Percentiles rank a stretch among this genome's conserved stretches.
Evolutionary conservation across 805 yeast species (phyloP).

Genomic region (Ascoidea asiatica): DNA sequence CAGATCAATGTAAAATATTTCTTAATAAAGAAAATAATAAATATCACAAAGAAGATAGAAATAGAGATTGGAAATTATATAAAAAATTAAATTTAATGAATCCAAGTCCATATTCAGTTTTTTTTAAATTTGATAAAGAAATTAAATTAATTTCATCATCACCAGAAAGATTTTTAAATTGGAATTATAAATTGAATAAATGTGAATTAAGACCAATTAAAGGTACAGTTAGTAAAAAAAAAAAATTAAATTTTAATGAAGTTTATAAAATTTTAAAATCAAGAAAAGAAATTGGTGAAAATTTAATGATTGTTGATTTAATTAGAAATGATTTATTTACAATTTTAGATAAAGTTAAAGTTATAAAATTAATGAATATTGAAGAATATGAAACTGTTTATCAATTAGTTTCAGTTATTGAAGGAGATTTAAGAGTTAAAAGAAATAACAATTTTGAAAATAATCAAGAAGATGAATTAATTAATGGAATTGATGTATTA

Average conservation of each 20-base stretch:
- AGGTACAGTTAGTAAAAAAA: slow-evolving; percentile 75
- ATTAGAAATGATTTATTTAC: slow-evolving; percentile 83
- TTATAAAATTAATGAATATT: slow-evolving; percentile 72
- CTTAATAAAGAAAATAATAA: slow-evolving; percentile 24
- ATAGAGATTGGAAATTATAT: slow-evolving; percentile 69
- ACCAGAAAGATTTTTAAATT: slow-evolving; percentile 84
- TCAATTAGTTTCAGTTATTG: slow-evolving; percentile 83
- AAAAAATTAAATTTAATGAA: slow-evolving; percentile 55
- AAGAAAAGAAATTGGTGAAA: slow-evolving; percentile 92
- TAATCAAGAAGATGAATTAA: slow-evolving; percentile 11
- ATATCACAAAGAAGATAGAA: slow-evolving; percentile 7
- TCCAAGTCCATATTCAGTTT: slow-evolving; percentile 91
- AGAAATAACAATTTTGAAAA: slow-evolving; percentile 10
- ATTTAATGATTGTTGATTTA: slow-evolving; percentile 90
- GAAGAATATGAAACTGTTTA: slow-evolving; percentile 88
- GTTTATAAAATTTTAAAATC: slow-evolving; percentile 61
- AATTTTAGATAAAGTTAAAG: slow-evolving; percentile 50
- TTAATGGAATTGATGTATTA: slow-evolving; percentile 67
- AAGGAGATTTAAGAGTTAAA: slow-evolving; percentile 34
- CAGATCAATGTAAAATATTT: slow-evolving; percentile 53
- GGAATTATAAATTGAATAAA: slow-evolving; percentile 33
- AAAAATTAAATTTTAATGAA: slow-evolving; percentile 34
- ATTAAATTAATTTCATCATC: slow-evolving; percentile 65
- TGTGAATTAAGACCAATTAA: slow-evolving; percentile 91
- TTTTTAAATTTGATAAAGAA: slow-evolving; percentile 51